Base-by-base conservation (phyloP, 768 basidiomycete genomes). In the Candolleomyces eurysporus region DNA sequence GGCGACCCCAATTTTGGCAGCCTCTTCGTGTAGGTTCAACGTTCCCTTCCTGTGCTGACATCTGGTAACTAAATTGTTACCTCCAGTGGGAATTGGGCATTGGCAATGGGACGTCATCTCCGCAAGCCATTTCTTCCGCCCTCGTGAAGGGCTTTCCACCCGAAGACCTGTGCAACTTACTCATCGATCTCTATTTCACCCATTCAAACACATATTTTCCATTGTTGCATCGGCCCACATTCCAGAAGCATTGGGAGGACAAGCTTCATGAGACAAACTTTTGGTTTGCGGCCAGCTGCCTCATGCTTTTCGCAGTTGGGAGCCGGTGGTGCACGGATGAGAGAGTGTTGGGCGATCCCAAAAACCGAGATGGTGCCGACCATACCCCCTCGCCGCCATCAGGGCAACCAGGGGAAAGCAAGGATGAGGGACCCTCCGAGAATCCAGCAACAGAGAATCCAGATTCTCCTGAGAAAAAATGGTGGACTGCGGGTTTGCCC, bases 111-210 rank as follows among this genome's bases (percentile, higher is more conserved):
- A 19, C 72, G 74, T 54, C 73, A 73, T 64, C 64, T 69, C 48
- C 70, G 75, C 53, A 67, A 68, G 6, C 71, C 62, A 31, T 65
- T 68, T 31, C 62, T 76, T 14, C 62, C 81, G 59, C 68, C 73
- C 51, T 64, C 68, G 48, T 70, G 78, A 61, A 65, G 82, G 16
- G 63, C 69, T 71, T 76, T 68, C 87, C 90, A 52, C 94, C 92
- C 43, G 84, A 90, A 0, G 67, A 72, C 16, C 87, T 82, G 94
- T 17, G 82, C 82, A 8, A 67, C 72, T 31, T 69, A 65, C 17
- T 97, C 32, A 83, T 95, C 64, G 75, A 84, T 43, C 75, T 88
- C 31, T 94, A 85, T 69, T 96, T 96, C 66, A 64, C 73, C 2
- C 78, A 86, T 61, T 71, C 80, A 54, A 90, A 93, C 67, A 67